Evolutionary conservation across 2,329 filamentous ascomycete species (phyloP).

Genomic region (Trichophyton rubrum): DNA sequence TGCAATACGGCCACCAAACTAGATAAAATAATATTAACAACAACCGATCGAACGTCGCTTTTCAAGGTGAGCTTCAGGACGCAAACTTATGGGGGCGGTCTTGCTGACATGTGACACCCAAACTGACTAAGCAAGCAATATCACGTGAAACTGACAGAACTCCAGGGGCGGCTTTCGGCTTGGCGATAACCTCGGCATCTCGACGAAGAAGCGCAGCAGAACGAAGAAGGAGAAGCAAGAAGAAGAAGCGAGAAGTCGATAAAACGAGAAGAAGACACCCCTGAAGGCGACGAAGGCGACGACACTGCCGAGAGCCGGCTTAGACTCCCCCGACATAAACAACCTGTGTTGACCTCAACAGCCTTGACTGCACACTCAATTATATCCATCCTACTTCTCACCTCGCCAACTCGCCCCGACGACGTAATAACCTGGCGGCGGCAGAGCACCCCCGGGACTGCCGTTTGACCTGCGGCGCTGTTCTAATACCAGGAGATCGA

Average conservation of each 20-base stretch:
- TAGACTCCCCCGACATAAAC: background rate
- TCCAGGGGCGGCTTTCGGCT: background rate
- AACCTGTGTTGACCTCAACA: background rate
- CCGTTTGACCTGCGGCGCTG: background rate
- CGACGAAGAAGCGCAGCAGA: background rate
- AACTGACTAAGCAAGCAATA: background rate
- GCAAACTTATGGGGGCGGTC: background rate
- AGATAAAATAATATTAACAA: no score
- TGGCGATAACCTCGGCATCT: slow-evolving; percentile 2
- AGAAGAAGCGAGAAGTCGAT: background rate
- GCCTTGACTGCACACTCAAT: background rate
- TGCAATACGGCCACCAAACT: no score
- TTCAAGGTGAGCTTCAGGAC: no score
- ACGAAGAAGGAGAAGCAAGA: background rate
- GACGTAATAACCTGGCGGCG: background rate
- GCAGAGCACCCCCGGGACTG: background rate
- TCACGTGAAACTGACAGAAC: background rate
- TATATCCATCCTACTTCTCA: background rate
- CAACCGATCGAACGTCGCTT: no score
- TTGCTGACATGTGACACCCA: background rate
- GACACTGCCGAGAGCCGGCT: no score
- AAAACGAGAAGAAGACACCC: background rate
- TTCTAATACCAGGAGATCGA: background rate
- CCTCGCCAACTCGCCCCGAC: background rate
- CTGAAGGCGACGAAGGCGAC: background rate